Evolutionary conservation across 169 alveolate species (phyloP).

Genomic region (Ichthyophthirius multifiliis): DNA sequence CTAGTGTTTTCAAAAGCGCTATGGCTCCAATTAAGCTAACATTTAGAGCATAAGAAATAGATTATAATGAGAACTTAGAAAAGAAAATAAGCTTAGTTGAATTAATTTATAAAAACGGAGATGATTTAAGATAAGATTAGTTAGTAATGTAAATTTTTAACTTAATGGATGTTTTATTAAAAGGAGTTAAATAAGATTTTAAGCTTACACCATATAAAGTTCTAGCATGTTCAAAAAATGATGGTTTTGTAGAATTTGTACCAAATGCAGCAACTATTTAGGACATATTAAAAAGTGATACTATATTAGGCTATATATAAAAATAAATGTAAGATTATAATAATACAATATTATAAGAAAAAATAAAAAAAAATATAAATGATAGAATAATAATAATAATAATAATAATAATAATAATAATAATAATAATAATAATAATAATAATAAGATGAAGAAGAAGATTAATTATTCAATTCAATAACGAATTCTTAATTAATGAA

Average conservation of each 20-base stretch:
- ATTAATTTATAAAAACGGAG: conserved; percentile 77
- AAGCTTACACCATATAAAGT: conserved; percentile 73
- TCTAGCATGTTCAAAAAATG: conserved; percentile 66
- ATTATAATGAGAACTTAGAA: background rate
- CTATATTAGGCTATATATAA: background rate
- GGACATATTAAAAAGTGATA: too few species aligned
- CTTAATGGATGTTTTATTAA: conserved; percentile 65
- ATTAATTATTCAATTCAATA: conserved; percentile 22
- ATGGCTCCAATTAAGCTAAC: conserved; percentile 71
- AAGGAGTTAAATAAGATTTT: conserved; percentile 64
- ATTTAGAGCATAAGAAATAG: conserved; percentile 29
- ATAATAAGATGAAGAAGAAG: background rate
- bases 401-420: background rate
- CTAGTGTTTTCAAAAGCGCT: conserved; percentile 67
- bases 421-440: background rate
- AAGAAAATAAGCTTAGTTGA: too few species aligned
- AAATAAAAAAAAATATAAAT: background rate
- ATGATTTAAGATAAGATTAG: conserved; percentile 80
- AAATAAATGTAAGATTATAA: too few species aligned
- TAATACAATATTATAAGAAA: too few species aligned
- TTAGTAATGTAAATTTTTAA: conserved; percentile 62
- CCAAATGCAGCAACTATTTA: conserved; percentile 58
- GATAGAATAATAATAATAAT: background rate
- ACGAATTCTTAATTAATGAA: conserved; percentile 49
- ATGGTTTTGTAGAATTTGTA: conserved; percentile 81